These are phyloP conservation scores for Metschnikowia matae DNA, from an alignment of 805 yeast species.

Conservation along the genomic window DNA sequence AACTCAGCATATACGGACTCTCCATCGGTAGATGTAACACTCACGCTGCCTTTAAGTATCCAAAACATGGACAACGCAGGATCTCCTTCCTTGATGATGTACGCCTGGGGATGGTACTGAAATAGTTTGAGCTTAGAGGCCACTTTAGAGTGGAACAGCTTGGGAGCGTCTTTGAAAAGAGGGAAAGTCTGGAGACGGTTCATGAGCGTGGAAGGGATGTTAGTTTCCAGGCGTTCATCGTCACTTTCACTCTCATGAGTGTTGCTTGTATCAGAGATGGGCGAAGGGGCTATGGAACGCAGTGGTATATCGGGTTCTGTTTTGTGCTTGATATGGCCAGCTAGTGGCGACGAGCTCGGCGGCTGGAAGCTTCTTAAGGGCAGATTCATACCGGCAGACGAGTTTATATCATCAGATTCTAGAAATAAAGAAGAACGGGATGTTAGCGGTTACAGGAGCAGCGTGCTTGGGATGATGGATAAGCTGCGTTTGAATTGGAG, in stretches of 20 bases:
- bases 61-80: constrained; percentile 75
- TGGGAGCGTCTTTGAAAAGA: constrained; percentile 64
- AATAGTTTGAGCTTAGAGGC: constrained; percentile 55
- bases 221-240: constrained; percentile 9
- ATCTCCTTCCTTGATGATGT: constrained; percentile 67
- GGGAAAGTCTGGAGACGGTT: constrained; percentile 55
- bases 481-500: not conserved
- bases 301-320: not conserved
- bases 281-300: constrained; percentile 4
- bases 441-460: not conserved
- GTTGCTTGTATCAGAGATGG: constrained; percentile 1
- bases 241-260: constrained; percentile 7
- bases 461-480: not conserved
- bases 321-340: constrained; percentile 2
- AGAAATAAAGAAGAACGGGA: not conserved
- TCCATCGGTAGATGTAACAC: constrained; percentile 75
- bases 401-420: not conserved
- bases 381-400: constrained; percentile 5
- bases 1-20: constrained; percentile 71
- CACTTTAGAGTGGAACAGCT: constrained; percentile 55
- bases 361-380: constrained; percentile 16
- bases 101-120: constrained; percentile 64
- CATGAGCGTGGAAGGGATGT: constrained; percentile 50
- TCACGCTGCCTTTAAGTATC: constrained; percentile 71
- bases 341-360: constrained; percentile 18